Conservation (phyloP, 2,329 filamentous ascomycete genomes). For the Aurifilum marmelostoma region DNA sequence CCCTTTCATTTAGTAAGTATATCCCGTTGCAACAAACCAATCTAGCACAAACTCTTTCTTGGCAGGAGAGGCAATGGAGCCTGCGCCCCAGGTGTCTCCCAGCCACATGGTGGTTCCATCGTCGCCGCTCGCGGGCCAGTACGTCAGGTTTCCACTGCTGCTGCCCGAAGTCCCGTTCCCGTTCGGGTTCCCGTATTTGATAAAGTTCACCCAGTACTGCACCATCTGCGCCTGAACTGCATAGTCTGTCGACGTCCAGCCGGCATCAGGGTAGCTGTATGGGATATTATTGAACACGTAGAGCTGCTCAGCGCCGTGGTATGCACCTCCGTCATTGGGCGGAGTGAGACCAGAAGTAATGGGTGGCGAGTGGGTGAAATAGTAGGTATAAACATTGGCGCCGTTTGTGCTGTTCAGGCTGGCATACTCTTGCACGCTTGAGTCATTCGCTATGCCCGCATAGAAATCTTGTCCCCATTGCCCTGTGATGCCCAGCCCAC, state of each 20-base stretch:
- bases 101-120: slow-evolving; percentile 10
- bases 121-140: slow-evolving; percentile 7
- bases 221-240: background rate
- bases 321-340: background rate
- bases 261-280: slow-evolving; percentile 3
- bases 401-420: slow-evolving; percentile 7
- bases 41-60: slow-evolving; percentile 5
- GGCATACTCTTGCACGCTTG: background rate
- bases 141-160: slow-evolving; percentile 6
- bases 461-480: slow-evolving; percentile 12
- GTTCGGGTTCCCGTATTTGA: slow-evolving; percentile 3
- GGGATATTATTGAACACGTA: slow-evolving; percentile 13
- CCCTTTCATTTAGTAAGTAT: background rate
- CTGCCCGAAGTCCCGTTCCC: background rate
- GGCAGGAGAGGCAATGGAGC: background rate
- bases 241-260: background rate
- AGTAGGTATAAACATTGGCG: slow-evolving; percentile 5
- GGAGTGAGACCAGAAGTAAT: background rate
- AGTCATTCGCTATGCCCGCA: slow-evolving; percentile 5
- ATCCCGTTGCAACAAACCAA: background rate
- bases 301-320: slow-evolving; percentile 7
- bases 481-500: background rate
- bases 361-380: background rate
- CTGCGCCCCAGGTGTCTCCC: slow-evolving; percentile 1
- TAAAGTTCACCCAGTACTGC: slow-evolving; percentile 10